phyloP scores from a whole-genome alignment of 1,284 basidiomycete genomes.

The Cryptococcus maquisensis region DNA sequence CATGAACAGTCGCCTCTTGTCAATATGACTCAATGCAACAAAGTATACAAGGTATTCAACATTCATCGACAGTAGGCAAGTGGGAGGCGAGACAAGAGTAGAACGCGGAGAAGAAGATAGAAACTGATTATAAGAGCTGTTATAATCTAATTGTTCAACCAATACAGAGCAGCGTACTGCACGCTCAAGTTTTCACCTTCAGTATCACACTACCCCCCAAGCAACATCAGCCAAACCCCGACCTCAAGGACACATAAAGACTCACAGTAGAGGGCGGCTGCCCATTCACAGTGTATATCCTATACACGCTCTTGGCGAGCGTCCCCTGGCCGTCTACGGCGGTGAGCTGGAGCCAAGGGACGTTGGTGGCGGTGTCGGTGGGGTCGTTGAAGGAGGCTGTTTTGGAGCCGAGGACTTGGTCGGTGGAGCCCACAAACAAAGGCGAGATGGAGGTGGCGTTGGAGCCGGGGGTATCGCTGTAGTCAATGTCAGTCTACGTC shows the following conservation, averaged over 20 bases:
- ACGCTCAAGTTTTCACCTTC: slow-evolving; percentile 51
- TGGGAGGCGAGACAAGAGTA: too few species aligned
- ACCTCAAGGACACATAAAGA: slow-evolving; percentile 4
- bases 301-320: slow-evolving; percentile 56
- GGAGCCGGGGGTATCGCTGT: slow-evolving; percentile 12
- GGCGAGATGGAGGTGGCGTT: slow-evolving; percentile 22
- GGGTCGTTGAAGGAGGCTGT: slow-evolving; percentile 45
- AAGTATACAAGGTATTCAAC: neutral
- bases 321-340: slow-evolving; percentile 50
- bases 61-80: neutral
- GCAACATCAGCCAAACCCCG: neutral
- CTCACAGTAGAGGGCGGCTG: slow-evolving; percentile 59
- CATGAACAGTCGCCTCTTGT: too few species aligned
- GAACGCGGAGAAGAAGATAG: neutral
- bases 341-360: slow-evolving; percentile 59
- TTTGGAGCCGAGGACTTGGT: slow-evolving; percentile 45
- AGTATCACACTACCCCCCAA: slow-evolving; percentile 50
- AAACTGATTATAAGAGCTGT: neutral
- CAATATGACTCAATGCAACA: too few species aligned
- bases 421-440: slow-evolving; percentile 33
- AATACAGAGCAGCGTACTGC: slow-evolving; percentile 57
- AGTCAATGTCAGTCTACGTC: neutral
- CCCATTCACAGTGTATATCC: slow-evolving; percentile 60
- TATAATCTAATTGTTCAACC: slow-evolving; percentile 33
- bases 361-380: slow-evolving; percentile 49